Conservation (phyloP, 176 grass and related monocot genomes). For the Zea luxurians region DNA sequence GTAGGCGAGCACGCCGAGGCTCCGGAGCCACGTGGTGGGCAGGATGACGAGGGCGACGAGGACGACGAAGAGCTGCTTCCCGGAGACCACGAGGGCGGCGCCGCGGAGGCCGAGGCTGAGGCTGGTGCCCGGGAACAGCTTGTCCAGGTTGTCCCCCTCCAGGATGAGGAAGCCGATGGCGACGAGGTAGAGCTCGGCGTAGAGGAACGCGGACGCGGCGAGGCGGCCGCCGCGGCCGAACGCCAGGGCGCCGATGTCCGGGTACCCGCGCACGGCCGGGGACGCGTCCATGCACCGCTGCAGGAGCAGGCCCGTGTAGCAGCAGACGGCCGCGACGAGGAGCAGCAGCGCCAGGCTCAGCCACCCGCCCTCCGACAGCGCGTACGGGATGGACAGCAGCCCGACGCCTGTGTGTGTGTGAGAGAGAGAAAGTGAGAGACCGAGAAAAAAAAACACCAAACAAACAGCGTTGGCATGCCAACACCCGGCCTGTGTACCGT, state of each 20-base stretch:
- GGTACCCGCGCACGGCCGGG: slow-evolving; percentile 48
- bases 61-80: slow-evolving; percentile 71
- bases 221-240: slow-evolving; percentile 60
- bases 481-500: background rate
- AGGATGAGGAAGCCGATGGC: slow-evolving; percentile 82
- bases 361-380: slow-evolving; percentile 73
- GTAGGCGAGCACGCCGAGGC: slow-evolving; percentile 63
- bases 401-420: slow-evolving; percentile 58
- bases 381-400: slow-evolving; percentile 81
- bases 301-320: slow-evolving; percentile 80
- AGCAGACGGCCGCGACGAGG: slow-evolving; percentile 54
- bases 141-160: slow-evolving; percentile 76
- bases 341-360: slow-evolving; percentile 67
- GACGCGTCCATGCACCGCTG: slow-evolving; percentile 67
- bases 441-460: background rate
- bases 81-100: slow-evolving; percentile 9
- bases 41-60: slow-evolving; percentile 58
- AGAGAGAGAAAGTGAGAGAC: background rate
- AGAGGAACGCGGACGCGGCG: slow-evolving; percentile 62
- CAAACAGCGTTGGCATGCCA: background rate
- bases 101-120: slow-evolving; percentile 36
- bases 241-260: slow-evolving; percentile 63
- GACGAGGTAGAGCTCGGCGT: slow-evolving; percentile 88
- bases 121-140: slow-evolving; percentile 63
- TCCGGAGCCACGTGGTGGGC: slow-evolving; percentile 77